These are phyloP conservation scores for Tephrocybe sp. DNA, from an alignment of 768 basidiomycete genomes.

Conservation along the genomic window DNA sequence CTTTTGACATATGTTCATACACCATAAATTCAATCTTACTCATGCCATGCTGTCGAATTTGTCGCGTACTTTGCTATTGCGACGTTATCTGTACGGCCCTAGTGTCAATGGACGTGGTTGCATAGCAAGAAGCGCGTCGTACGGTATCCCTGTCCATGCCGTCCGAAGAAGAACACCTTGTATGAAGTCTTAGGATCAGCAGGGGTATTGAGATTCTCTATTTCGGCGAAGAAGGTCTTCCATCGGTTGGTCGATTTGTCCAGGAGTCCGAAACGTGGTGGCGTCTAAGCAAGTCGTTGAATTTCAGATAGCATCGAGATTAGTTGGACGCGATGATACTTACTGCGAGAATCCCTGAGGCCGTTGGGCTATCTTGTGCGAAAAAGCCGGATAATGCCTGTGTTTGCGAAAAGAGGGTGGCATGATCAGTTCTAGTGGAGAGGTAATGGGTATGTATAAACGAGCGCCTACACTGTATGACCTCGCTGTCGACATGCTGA, in stretches of 20 bases:
- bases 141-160: constrained; percentile 80
- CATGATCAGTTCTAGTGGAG: no score
- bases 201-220: constrained; percentile 46
- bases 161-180: constrained; percentile 65
- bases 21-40: constrained; percentile 47
- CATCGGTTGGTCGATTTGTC: constrained; percentile 53
- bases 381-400: no score
- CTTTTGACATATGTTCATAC: no score
- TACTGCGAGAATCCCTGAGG: no score
- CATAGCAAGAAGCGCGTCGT: constrained; percentile 30
- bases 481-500: no score
- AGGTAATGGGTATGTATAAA: no score
- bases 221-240: constrained; percentile 37
- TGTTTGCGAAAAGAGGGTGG: no score
- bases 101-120: not conserved
- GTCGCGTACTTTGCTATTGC: constrained; percentile 59
- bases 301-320: no score
- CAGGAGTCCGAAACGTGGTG: constrained; percentile 59
- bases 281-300: no score
- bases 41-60: constrained; percentile 61
- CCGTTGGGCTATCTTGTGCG: no score
- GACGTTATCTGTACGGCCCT: constrained; percentile 62
- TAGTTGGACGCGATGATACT: no score
- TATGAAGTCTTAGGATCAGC: constrained; percentile 40
- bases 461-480: no score